Evolutionary conservation across 805 yeast species (phyloP), one percentile per base, ranked within the genome.

Genomic region (Kluyveromyces lactis): DNA sequence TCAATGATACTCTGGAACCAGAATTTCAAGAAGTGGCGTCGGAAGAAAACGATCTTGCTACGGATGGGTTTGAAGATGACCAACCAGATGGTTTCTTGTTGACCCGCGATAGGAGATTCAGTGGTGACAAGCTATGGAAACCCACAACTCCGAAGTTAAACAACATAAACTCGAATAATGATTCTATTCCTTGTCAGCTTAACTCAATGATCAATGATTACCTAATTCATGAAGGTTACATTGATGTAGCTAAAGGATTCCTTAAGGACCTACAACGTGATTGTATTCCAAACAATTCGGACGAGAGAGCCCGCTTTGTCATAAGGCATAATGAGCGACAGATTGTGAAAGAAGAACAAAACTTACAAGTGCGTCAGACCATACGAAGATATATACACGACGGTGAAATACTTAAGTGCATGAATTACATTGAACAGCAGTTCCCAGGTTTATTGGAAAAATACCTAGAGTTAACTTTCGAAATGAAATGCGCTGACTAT

Each of bases 221-320:
- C 52, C 68, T 81, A 28, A 64, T 69, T n/a, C 75, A 77, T 50
- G 68, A 70, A 39, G 86, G 86, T 2, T 72, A 68, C 48, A 64
- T 67, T 23, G 75, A 75, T 40, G 71, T 77, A 2, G 72, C 76
- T 2, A 64, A 64, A 42, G 72, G 77, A 0, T 73, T 81, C 42
- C 39, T 66, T 17, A 55, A 62, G 27, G 86, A 79, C 45, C 48
- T 72, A 23, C 46, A 49, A 8, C 45, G 52, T 15, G 69, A 67
- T 23, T 43, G 42, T 18, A 39, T 46, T 13, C 44, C 45, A 13
- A 39, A 43, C 17, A 46, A 40, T 28, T 33, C 42, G 4, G 49
- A 45, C 18, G 47, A 45, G 10, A 44, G 47, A 8, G 48, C 45
- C 13, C 42, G 42, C 26, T 43, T 42, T 16, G 58, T 54, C 1